Evolutionary conservation across 2,329 filamentous ascomycete species (phyloP).

Genomic region (Atkinsonella texensis): DNA sequence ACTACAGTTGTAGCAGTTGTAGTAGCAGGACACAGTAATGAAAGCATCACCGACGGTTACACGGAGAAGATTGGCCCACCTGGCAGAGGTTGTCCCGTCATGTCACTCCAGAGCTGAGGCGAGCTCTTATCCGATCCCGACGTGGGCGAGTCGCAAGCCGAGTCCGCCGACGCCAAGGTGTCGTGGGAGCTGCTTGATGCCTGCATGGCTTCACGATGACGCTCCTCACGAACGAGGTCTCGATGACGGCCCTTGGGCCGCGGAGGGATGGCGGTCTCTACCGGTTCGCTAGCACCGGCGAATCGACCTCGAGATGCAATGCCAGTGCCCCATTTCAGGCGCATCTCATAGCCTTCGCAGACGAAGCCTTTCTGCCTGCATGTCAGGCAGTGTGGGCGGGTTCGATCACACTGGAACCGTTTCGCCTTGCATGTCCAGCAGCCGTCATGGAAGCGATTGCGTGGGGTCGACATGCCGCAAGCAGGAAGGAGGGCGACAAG

Average conservation of each 20-base stretch:
- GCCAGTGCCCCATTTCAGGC: slow-evolving; percentile 4
- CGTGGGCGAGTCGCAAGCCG: neutral
- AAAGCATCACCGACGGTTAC: neutral
- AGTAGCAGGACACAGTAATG: too few relatives aligned
- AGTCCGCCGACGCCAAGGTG: neutral
- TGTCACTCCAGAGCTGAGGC: neutral
- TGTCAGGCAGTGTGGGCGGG: slow-evolving; percentile 1
- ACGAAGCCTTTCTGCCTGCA: slow-evolving; percentile 2
- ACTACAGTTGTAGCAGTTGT: neutral
- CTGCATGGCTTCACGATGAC: neutral
- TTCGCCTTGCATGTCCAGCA: slow-evolving; percentile 5
- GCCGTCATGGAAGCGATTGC: slow-evolving; percentile 4
- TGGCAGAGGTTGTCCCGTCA: neutral
- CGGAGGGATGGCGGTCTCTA: slow-evolving; percentile 1
- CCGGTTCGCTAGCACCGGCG: slow-evolving; percentile 1
- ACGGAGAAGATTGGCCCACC: neutral
- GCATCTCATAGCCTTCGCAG: slow-evolving; percentile 3
- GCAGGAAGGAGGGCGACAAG: neutral
- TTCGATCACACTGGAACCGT: slow-evolving; percentile 3
- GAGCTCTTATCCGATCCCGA: neutral
- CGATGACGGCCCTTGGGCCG: slow-evolving; percentile 2
- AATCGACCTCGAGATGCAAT: slow-evolving; percentile 3
- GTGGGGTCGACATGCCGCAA: slow-evolving; percentile 4
- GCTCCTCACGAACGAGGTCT: slow-evolving; percentile 4
- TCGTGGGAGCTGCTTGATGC: neutral